phyloP scores from a whole-genome alignment of 2,329 filamentous ascomycete genomes.

The Sporothrix curviconia region DNA sequence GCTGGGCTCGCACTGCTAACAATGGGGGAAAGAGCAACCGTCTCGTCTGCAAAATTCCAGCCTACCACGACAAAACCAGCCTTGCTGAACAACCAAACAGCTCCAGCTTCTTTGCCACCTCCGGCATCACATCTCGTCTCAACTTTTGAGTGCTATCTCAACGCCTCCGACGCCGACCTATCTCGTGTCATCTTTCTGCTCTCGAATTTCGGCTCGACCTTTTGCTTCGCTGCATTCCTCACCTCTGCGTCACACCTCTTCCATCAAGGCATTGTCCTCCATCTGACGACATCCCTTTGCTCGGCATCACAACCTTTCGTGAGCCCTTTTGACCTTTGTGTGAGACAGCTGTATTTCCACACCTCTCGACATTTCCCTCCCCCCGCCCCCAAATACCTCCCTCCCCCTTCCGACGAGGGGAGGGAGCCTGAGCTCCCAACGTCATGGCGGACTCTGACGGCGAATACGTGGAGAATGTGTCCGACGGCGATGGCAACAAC shows the following conservation, averaged over 20 bases:
- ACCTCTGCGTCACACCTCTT: too few relatives aligned
- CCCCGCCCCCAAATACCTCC: neutral
- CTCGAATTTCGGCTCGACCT: neutral
- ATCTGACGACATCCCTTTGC: neutral
- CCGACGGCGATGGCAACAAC: slow-evolving; percentile 63
- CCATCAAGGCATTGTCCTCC: neutral
- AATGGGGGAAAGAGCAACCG: neutral
- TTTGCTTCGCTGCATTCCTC: too few relatives aligned
- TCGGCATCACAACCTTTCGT: too few relatives aligned
- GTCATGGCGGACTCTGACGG: slow-evolving; percentile 67
- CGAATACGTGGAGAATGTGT: slow-evolving; percentile 60
- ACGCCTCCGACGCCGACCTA: too few relatives aligned
- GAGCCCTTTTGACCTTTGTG: too few relatives aligned
- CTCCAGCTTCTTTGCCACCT: neutral
- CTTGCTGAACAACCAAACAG: neutral
- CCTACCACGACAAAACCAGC: slow-evolving; percentile 3
- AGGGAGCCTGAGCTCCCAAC: neutral
- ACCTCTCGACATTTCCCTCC: neutral
- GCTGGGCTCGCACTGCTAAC: neutral
- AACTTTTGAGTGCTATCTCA: neutral
- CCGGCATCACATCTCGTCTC: too few relatives aligned
- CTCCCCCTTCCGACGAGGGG: slow-evolving; percentile 6
- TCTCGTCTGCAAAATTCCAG: neutral
- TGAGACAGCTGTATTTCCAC: too few relatives aligned
- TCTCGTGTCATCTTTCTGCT: too few relatives aligned